Conservation (phyloP, 441 rosid genomes). For the Erysimum cheiri region DNA sequence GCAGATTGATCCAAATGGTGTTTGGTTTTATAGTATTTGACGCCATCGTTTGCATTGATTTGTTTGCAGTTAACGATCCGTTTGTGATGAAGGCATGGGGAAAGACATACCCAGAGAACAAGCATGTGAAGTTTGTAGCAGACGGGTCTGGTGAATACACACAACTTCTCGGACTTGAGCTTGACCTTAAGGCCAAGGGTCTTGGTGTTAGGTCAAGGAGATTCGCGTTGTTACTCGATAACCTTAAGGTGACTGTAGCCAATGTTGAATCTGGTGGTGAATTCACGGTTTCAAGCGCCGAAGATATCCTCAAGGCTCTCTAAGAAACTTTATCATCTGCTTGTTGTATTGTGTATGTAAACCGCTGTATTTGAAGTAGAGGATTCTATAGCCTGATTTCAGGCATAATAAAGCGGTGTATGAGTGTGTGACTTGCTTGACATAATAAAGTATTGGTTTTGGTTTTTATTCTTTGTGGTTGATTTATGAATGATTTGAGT, state of each 20-base stretch:
- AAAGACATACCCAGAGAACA: conserved; percentile 88
- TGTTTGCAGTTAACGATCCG: conserved; percentile 79
- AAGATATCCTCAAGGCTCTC: conserved; percentile 80
- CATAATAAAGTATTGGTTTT: neutral
- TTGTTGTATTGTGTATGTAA: conserved; percentile 12
- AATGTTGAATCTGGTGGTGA: conserved; percentile 89
- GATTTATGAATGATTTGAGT: neutral
- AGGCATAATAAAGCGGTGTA: conserved; percentile 33
- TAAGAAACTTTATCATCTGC: conserved; percentile 34
- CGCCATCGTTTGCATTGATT: neutral
- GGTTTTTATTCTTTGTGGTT: neutral
- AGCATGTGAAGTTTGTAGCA: conserved; percentile 83
- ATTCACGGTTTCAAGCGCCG: conserved; percentile 84
- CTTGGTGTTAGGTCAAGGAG: conserved; percentile 88
- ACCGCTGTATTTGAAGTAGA: conserved; percentile 23
- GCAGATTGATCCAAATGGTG: too few species aligned
- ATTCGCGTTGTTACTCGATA: conserved; percentile 78
- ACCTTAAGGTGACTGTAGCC: conserved; percentile 90
- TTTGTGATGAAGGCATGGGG: conserved; percentile 98
- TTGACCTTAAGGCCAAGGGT: conserved; percentile 82
- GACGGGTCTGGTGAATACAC: conserved; percentile 89
- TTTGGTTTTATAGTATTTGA: neutral
- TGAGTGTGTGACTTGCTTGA: conserved; percentile 1
- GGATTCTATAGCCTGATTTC: conserved; percentile 26
- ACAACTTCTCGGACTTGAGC: conserved; percentile 87